phyloP scores from a whole-genome alignment of 305 asterid species.

The Stenogyne calaminthoides region DNA sequence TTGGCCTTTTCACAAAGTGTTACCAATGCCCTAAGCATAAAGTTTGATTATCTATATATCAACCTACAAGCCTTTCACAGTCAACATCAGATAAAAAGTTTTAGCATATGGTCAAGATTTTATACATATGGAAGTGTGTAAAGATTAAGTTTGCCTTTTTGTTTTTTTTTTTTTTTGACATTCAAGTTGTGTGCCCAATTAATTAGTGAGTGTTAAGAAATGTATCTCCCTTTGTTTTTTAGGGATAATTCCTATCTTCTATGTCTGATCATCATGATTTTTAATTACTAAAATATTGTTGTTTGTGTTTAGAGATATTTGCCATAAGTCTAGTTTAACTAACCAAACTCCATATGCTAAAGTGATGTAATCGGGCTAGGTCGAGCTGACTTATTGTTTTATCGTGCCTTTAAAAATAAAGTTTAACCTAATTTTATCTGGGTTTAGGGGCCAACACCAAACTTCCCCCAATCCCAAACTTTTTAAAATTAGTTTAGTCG shows the following conservation, averaged over 20 bases:
- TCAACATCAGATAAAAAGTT: no score
- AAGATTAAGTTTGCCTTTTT: constrained; percentile 29
- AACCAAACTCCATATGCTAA: neutral
- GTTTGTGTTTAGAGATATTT: neutral
- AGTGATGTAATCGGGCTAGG: no score
- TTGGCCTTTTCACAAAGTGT: constrained; percentile 79
- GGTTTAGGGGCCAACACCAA: no score
- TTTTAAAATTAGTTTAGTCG: no score
- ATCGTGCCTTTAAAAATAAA: no score
- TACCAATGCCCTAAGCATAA: constrained; percentile 73
- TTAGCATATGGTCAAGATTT: constrained; percentile 26
- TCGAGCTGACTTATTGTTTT: no score
- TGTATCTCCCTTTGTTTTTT: constrained; percentile 39
- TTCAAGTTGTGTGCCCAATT: constrained; percentile 35
- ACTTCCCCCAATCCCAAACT: no score
- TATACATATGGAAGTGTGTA: constrained; percentile 45
- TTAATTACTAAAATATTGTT: neutral
- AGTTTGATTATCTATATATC: no score
- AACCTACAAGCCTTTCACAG: no score
- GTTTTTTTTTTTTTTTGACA: neutral
- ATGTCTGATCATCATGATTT: constrained; percentile 17
- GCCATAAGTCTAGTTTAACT: neutral
- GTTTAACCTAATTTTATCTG: no score
- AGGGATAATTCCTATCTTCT: constrained; percentile 34
- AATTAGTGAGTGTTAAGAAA: constrained; percentile 29